Conservation (phyloP, 176 grass and related monocot genomes). For the Hyparrhenia diplandra region DNA sequence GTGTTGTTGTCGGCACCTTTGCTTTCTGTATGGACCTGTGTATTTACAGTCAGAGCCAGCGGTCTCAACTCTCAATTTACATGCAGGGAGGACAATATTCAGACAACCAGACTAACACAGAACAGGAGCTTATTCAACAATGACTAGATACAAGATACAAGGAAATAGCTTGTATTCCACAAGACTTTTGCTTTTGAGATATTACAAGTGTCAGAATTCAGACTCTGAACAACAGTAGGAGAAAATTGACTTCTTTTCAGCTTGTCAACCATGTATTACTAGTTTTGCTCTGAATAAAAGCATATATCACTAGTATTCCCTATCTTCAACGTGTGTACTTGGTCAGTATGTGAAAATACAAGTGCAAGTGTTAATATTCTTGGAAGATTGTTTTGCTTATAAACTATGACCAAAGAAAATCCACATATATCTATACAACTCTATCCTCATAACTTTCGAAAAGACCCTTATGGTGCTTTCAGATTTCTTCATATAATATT, state of each 20-base stretch:
- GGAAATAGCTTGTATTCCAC: not conserved
- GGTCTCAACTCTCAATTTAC: not conserved
- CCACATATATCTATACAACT: not conserved
- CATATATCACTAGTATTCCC: not conserved
- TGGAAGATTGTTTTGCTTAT: not conserved
- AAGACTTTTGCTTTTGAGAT: not conserved
- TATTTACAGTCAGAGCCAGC: not conserved
- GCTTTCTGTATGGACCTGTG: not conserved
- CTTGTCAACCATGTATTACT: not conserved
- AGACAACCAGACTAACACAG: not conserved
- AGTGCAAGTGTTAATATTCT: not conserved
- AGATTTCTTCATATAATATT: not conserved
- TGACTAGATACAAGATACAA: not conserved
- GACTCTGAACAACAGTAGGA: not conserved
- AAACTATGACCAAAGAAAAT: not conserved
- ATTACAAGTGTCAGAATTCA: not conserved
- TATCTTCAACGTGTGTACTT: not conserved
- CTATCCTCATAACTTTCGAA: not conserved
- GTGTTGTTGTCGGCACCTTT: conserved; percentile 18
- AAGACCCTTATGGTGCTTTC: not conserved
- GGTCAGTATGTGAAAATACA: not conserved
- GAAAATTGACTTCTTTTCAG: not conserved
- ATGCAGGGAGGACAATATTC: not conserved
- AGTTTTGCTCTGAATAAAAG: not conserved
- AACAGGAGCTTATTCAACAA: not conserved